Conservation (phyloP, 257 asterid species). For the Prunella vulgaris region DNA sequence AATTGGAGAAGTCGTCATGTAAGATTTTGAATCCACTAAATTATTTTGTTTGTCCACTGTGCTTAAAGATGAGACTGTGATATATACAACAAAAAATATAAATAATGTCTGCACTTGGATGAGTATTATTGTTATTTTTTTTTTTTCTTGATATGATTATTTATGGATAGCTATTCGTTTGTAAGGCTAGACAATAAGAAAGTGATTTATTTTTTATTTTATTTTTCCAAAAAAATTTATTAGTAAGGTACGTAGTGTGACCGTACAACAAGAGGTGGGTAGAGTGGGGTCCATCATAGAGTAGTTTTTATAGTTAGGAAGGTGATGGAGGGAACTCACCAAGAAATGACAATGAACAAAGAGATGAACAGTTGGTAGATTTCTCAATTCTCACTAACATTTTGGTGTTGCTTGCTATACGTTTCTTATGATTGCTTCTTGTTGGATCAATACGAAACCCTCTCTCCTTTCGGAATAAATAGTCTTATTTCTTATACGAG, state of each 20-base stretch:
- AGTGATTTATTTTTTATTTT: constrained; percentile 28
- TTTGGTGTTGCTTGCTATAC: not conserved
- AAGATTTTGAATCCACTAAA: not conserved
- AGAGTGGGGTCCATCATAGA: constrained; percentile 40
- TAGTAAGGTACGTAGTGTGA: constrained; percentile 37
- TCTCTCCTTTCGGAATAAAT: too few relatives aligned
- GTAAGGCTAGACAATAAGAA: constrained; percentile 42
- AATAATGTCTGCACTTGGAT: not conserved
- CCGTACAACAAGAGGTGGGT: constrained; percentile 67
- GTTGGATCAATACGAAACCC: not conserved
- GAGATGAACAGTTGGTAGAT: not conserved
- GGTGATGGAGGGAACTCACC: constrained; percentile 21
- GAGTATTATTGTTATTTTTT: not conserved
- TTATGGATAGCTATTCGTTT: constrained; percentile 17
- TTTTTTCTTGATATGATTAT: not conserved
- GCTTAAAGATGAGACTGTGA: not conserved
- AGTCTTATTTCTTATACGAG: too few relatives aligned
- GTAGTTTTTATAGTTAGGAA: constrained; percentile 40
- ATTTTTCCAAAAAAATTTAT: too few relatives aligned
- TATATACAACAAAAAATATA: not conserved
- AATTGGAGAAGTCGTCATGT: not conserved
- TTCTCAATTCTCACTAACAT: constrained; percentile 4
- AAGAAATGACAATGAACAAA: constrained; percentile 22
- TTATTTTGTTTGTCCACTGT: not conserved
- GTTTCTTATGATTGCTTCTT: not conserved